Conservation (phyloP, 345 rosid species). For the Bruguiera sexangula region DNA sequence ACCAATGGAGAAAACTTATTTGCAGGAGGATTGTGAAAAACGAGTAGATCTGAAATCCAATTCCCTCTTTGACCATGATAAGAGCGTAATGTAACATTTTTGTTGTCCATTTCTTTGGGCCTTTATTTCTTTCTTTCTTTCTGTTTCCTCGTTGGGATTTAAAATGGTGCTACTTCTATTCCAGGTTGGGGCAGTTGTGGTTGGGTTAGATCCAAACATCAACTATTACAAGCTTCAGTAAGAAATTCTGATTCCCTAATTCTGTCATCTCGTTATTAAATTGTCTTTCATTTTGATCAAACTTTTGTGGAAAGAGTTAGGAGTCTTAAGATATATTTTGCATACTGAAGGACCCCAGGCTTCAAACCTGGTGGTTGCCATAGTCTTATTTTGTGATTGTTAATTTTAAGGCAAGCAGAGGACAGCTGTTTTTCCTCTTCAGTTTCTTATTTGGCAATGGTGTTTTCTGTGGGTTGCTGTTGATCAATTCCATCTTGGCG, state of each 20-base stretch:
- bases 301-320: neutral
- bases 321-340: too few species aligned
- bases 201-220: constrained; percentile 71
- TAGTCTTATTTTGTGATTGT: neutral
- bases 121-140: neutral
- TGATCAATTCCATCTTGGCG: neutral
- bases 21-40: constrained; percentile 83
- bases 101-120: constrained; percentile 10
- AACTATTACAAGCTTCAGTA: constrained; percentile 97
- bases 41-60: constrained; percentile 57
- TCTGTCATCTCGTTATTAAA: constrained; percentile 4
- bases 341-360: too few species aligned
- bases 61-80: constrained; percentile 65
- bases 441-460: neutral
- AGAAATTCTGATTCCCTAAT: constrained; percentile 26
- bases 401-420: neutral
- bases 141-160: constrained; percentile 11
- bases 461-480: neutral
- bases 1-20: constrained; percentile 1
- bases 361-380: too few species aligned
- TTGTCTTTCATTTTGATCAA: neutral
- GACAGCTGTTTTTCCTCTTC: neutral
- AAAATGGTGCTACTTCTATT: constrained; percentile 20
- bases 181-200: constrained; percentile 97
- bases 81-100: constrained; percentile 50